Base-by-base conservation (phyloP, 768 basidiomycete species). In the Hebeloma cylindrosporum region DNA sequence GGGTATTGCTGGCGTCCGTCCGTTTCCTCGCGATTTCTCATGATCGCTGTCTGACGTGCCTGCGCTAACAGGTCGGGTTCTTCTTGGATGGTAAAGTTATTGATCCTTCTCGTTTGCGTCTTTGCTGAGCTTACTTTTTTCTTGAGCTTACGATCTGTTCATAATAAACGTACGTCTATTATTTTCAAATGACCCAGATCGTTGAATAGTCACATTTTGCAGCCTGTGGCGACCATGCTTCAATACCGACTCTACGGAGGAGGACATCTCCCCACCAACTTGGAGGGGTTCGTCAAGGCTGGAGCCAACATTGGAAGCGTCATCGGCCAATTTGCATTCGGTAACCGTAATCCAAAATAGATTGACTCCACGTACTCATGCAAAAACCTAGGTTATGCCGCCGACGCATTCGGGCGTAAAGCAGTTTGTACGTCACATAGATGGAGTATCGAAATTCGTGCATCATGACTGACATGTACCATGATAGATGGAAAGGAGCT, bases 401-500 rank as follows among this genome's bases (percentile, higher is more conserved):
- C 83, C 5, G 85, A 86, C 56, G 68, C 79, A 9, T 54, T 85
- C 3, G 86, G 86, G 4, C 78, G 86, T 10, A 85, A 86, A 57
- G 77, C 79, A 1, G 71, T 88, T 40, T 86, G 80, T 82, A 29
- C 22, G 63, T 50, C 16, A n/a, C n/a, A n/a, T 11, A 11, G 25
- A 13, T 18, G 11, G 7, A 32, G 31, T 9, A 14, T 31, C 41
- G 6, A 4, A 2, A 16, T 11, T 25, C n/a, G 11, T 9, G 20
- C 21, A 14, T 44, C 16, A 37, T 32, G 23, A 20, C 2, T 39
- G 57, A 53, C 6, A 16, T 25, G 8, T 21, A 11, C 32, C 7
- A 40, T 22, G 34, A 5, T 7, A 81, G 82, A 87, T 50, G 85
- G 86, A 7, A 85, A 87, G 59, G 87, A 89, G 56, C 74, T 90